Base-by-base conservation (phyloP, 2,329 filamentous ascomycete species). In the Lasiodiplodia citricola region DNA sequence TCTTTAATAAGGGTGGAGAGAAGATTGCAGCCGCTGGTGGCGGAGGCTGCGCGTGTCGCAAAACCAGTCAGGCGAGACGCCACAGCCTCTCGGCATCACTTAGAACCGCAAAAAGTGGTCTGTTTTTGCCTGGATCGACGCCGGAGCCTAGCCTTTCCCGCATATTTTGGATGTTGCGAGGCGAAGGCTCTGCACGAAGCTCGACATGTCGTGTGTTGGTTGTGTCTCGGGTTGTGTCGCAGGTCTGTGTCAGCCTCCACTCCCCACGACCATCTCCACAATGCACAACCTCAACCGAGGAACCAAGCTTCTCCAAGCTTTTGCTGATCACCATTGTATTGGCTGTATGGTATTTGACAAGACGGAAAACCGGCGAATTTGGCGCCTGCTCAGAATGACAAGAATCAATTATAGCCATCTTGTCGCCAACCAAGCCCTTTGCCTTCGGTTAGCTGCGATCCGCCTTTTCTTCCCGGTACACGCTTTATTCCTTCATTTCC, bases 31-130 rank as follows among this genome's bases (percentile, higher is more conserved):
- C 60, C 31, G 60, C n/a, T 50, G 10, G 60, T 64, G 60, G 60
- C 60, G 60, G 60, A 31, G 47, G 44, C 47, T 37, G 60, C n/a
- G 60, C 21, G 60, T 64, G 60, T 64, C 60, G 60, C 60, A 71
- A 73, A 74, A 71, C 70, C 41, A 69, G 69, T 73, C 75, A 72
- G 74, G 73, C 78, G 78, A 80, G 80, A 80, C 78, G 78, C 76
- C 66, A 73, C 69, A 70, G 73, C 76, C 75, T 75, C 73, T 74
- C 75, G 73, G 73, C 75, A 78, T 74, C 73, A 74, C 75, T 72
- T 66, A 60, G 68, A 71, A 69, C 74, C 71, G 73, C 71, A 69
- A 71, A 75, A 77, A 74, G 52, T 63, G 56, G 51, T 31, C 55
- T 44, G 54, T 68, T 21, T 63, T 62, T 68, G 25, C 58, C 28